phyloP scores from a whole-genome alignment of 2,329 filamentous ascomycete species.

The Colletotrichum orbiculare region DNA sequence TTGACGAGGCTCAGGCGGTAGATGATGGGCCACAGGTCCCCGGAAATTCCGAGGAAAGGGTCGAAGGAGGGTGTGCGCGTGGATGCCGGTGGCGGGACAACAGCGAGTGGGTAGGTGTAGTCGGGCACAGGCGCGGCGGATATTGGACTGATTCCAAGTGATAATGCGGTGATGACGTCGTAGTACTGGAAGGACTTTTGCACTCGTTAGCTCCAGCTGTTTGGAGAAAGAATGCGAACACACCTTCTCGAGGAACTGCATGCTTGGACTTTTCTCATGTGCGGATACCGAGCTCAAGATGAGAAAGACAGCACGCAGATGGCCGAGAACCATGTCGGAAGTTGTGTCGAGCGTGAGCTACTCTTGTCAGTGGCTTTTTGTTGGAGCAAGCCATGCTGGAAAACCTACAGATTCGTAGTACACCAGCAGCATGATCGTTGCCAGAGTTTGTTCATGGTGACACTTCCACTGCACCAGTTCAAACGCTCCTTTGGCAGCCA shows the following conservation, averaged over 20 bases:
- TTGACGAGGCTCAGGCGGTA: too few relatives aligned
- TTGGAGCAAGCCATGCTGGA: background rate
- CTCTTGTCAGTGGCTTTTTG: rapidly evolving
- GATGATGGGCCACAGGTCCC: too few relatives aligned
- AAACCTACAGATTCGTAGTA: background rate
- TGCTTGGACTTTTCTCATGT: background rate
- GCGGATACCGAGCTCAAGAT: background rate
- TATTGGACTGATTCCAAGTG: too few relatives aligned
- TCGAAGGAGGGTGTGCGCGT: too few relatives aligned
- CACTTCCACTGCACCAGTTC: slow-evolving; percentile 7
- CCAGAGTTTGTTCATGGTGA: background rate
- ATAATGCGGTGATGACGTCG: too few relatives aligned
- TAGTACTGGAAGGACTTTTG: too few relatives aligned
- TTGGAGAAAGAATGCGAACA: too few relatives aligned
- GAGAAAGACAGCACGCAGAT: background rate
- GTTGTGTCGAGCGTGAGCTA: background rate
- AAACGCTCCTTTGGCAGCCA: background rate
- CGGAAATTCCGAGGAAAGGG: too few relatives aligned
- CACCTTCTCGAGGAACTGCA: slow-evolving; percentile 1
- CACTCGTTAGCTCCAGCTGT: too few relatives aligned
- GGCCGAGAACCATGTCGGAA: slow-evolving; percentile 1
- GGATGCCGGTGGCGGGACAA: too few relatives aligned
- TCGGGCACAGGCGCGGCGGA: too few relatives aligned
- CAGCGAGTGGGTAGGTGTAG: too few relatives aligned
- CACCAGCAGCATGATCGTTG: background rate